These are phyloP conservation scores for Tulasnella sp. DNA, from an alignment of 768 basidiomycete species.

Conservation along the genomic window DNA sequence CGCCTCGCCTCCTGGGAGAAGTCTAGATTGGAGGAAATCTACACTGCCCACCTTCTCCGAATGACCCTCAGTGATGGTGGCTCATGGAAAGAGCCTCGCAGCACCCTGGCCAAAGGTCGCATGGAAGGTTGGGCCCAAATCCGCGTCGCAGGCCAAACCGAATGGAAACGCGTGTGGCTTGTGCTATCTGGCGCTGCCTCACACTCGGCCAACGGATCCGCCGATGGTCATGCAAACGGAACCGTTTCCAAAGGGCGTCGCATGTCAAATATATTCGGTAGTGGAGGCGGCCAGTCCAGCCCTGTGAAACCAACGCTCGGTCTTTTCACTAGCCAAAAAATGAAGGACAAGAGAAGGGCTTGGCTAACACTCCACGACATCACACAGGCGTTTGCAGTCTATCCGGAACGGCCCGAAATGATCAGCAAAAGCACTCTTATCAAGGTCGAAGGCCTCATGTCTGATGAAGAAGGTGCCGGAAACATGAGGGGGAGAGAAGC, in stretches of 20 bases:
- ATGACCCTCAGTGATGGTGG: conserved; percentile 45
- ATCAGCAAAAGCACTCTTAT: conserved; percentile 81
- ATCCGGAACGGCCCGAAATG: conserved; percentile 87
- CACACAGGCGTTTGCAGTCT: conserved; percentile 85
- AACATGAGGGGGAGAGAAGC: conserved; percentile 60
- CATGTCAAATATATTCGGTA: conserved; percentile 51
- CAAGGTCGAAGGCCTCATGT: conserved; percentile 79
- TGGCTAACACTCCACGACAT: conserved; percentile 56
- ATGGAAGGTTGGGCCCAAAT: conserved; percentile 89
- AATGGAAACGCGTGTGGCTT: conserved; percentile 91
- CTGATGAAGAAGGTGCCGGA: conserved; percentile 56
- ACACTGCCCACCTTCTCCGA: conserved; percentile 85
- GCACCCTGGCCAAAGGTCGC: conserved; percentile 53
- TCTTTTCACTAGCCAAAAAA: conserved; percentile 51
- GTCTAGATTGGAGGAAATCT: conserved; percentile 88
- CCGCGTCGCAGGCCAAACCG: conserved; percentile 90
- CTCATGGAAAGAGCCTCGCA: conserved; percentile 37
- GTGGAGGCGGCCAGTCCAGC: conserved; percentile 26
- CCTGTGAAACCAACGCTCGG: conserved; percentile 35
- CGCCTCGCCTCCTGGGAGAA: conserved; percentile 92
- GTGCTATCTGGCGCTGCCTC: conserved; percentile 37
- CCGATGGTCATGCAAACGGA: conserved; percentile 7
- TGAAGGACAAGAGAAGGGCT: conserved; percentile 61
- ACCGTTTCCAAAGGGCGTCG: conserved; percentile 37
- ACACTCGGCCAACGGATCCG: background rate